Evolutionary conservation across 1,284 basidiomycete species (phyloP), one percentile per base, ranked within the genome.

Genomic region (Ustilago nuda): DNA sequence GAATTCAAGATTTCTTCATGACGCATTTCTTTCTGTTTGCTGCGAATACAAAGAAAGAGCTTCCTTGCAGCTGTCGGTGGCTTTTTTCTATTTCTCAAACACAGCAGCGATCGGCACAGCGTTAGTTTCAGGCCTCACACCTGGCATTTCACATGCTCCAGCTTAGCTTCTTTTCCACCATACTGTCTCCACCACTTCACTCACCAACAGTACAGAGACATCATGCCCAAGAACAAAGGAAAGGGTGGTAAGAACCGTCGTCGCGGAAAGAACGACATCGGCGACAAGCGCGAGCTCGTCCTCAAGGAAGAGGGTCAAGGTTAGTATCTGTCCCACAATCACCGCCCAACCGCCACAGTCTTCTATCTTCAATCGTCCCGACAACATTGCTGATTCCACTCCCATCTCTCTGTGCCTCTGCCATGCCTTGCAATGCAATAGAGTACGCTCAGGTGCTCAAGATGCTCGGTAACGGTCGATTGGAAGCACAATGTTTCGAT

Each of bases 231-330:
- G 83, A 84, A 84, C 69, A 86, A 86, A 54, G 85, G 85, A 67
- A 86, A 99, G 94, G 96, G 97, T 87, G 97, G 97, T 78, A 99
- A 99, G 90, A 99, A 99, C 89, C 92, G 97, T 88, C 91, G 96
- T 90, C 91, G 96, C 89, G 96, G 96, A 91, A 99, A 99, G 91
- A 98, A 98, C 89, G 96, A 99, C 88, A 94, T 98, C 76, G 93
- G 93, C 79, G 94, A 98, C 89, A 99, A 98, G 90, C 93, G 97
- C 83, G 97, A 99, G 87, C 91, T 99, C 56, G 94, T 98, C 56
- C 98, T 99, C 90, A 93, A 94, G 85, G 96, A 99, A 87, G 97
- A 99, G 85, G 96, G 96, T 15, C 97, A 99, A 88, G 89, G 90
- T 90, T 62, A 61, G 88, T 87, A 27, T 35, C 32, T 15, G 37